These are phyloP conservation scores for Xylaria bambusicola DNA, from an alignment of 495 filamentous ascomycete genomes.

Conservation along the genomic window DNA sequence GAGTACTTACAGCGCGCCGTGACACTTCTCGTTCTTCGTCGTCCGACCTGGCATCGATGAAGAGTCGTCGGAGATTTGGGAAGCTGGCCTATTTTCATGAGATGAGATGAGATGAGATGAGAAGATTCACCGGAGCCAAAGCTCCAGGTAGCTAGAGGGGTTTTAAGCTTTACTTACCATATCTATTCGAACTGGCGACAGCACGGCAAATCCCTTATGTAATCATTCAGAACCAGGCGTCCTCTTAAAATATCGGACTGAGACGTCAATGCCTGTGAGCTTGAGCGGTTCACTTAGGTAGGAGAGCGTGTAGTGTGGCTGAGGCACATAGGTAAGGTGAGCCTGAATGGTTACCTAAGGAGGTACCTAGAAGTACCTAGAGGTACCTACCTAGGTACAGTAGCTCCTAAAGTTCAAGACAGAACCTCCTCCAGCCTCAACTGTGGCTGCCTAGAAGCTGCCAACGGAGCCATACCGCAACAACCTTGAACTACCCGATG, in stretches of 20 bases:
- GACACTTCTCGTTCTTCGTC: conserved; percentile 94
- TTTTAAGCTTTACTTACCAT: conserved; percentile 25
- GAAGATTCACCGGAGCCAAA: background rate
- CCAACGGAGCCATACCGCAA: no score
- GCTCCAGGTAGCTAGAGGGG: background rate
- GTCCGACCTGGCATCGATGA: conserved; percentile 92
- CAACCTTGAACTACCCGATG: no score
- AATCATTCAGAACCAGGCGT: background rate
- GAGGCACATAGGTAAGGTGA: no score
- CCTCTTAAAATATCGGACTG: no score
- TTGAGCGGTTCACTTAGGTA: no score
- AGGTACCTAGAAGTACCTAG: no score
- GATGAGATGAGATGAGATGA: background rate
- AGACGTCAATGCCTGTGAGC: no score
- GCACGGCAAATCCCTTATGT: background rate
- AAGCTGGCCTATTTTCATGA: conserved; percentile 88
- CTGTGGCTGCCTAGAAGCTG: background rate
- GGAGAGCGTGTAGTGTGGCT: no score
- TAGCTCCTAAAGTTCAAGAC: background rate
- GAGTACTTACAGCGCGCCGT: conserved; percentile 74
- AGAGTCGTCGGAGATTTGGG: conserved; percentile 91
- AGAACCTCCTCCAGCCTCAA: background rate
- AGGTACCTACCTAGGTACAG: no score
- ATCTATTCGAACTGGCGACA: background rate
- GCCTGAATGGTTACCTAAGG: no score